Conservation (phyloP, 495 filamentous ascomycete genomes). For the Hyaloscypha finlandica region DNA sequence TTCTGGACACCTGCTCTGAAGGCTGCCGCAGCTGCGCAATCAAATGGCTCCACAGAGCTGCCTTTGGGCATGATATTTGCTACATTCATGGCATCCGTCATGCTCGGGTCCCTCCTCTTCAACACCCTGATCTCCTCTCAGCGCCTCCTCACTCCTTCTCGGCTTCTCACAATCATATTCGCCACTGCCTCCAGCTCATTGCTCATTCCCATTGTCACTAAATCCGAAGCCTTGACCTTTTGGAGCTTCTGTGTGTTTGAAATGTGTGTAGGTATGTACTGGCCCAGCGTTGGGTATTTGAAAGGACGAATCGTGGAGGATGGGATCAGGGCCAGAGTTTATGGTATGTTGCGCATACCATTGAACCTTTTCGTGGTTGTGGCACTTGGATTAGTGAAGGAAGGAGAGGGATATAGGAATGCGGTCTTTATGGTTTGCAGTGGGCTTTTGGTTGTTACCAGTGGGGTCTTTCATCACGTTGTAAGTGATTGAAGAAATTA, state of each 20-base stretch:
- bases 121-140: slow-evolving; percentile 37
- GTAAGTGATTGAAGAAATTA: slow-evolving; percentile 19
- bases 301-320: slow-evolving; percentile 53
- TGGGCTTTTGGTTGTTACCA: slow-evolving; percentile 27
- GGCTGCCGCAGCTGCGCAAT: slow-evolving; percentile 33
- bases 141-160: slow-evolving; percentile 30
- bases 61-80: slow-evolving; percentile 61
- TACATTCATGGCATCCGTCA: slow-evolving; percentile 58
- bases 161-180: slow-evolving; percentile 43
- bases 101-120: slow-evolving; percentile 51
- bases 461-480: slow-evolving; percentile 24
- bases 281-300: slow-evolving; percentile 50
- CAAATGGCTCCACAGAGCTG: slow-evolving; percentile 30
- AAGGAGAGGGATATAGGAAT: slow-evolving; percentile 35
- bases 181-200: slow-evolving; percentile 42
- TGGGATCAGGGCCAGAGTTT: slow-evolving; percentile 50
- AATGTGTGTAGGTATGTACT: slow-evolving; percentile 56
- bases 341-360: slow-evolving; percentile 55
- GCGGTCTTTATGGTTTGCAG: slow-evolving; percentile 25
- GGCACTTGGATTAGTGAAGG: slow-evolving; percentile 44
- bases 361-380: slow-evolving; percentile 58
- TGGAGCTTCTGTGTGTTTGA: slow-evolving; percentile 57
- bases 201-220: slow-evolving; percentile 36
- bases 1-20: slow-evolving; percentile 55
- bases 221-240: slow-evolving; percentile 46